These are phyloP conservation scores for Leccinellum rugosiceps DNA, from an alignment of 768 basidiomycete species.

Conservation along the genomic window DNA sequence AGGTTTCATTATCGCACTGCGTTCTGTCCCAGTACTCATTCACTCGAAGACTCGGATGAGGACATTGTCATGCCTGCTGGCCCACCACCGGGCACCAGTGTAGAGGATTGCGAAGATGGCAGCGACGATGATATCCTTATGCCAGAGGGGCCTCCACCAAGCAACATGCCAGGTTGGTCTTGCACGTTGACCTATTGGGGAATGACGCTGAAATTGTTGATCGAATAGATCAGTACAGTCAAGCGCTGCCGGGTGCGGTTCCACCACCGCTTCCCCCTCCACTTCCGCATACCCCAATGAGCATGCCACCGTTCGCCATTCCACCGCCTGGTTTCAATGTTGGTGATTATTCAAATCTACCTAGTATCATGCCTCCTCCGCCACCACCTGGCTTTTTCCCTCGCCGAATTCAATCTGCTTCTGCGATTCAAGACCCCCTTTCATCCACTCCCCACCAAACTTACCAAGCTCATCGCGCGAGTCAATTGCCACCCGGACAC, in stretches of 20 bases:
- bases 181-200: not conserved
- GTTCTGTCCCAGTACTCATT: not conserved
- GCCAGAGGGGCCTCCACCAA: conserved; percentile 78
- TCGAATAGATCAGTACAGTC: conserved; percentile 9
- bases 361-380: conserved; percentile 29
- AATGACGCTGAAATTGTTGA: not conserved
- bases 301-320: conserved; percentile 20
- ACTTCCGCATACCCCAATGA: conserved; percentile 13
- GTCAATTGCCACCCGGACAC: conserved; percentile 36
- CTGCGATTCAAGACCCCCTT: conserved; percentile 71
- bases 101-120: conserved; percentile 41
- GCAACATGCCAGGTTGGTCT: conserved; percentile 20
- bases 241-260: not conserved
- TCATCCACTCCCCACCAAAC: conserved; percentile 75
- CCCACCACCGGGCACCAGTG: conserved; percentile 44
- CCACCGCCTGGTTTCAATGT: conserved; percentile 15
- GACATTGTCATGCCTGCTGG: conserved; percentile 67
- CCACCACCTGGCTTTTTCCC: conserved; percentile 70
- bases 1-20: conserved; percentile 6
- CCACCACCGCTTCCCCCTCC: conserved; percentile 23
- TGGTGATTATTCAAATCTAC: conserved; percentile 5
- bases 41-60: conserved; percentile 39
- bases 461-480: conserved; percentile 67
- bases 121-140: conserved; percentile 86
- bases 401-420: conserved; percentile 45